Conservation (phyloP, 306 rosid species). For the Prunus campanulata region DNA sequence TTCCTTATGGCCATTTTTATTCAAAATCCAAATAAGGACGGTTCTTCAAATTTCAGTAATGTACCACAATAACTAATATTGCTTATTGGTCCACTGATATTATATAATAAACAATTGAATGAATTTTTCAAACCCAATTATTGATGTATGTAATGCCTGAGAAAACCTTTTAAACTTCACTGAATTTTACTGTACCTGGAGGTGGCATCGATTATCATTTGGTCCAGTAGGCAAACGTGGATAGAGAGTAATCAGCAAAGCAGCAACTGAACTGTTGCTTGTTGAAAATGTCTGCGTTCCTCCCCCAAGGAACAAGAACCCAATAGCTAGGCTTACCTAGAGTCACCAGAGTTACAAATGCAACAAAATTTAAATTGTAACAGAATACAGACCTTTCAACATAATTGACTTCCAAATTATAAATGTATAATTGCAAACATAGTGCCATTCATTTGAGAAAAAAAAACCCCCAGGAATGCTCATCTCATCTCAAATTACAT, state of each 20-base stretch:
- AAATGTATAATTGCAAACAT: background rate
- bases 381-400: background rate
- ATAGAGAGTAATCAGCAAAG: conserved; percentile 87
- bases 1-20: background rate
- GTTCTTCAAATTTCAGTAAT: background rate
- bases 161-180: conserved; percentile 1
- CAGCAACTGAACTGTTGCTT: conserved; percentile 79
- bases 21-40: background rate
- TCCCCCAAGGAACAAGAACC: conserved; percentile 98
- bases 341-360: conserved; percentile 20
- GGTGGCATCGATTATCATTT: conserved; percentile 93
- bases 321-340: conserved; percentile 91
- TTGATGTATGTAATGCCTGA: background rate
- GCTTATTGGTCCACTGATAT: background rate
- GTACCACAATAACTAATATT: background rate
- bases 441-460: background rate
- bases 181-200: conserved; percentile 62
- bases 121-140: background rate
- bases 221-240: conserved; percentile 97
- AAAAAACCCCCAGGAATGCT: background rate
- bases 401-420: background rate
- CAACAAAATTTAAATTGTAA: background rate
- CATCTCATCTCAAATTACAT: background rate
- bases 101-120: background rate
- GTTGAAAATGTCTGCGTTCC: conserved; percentile 95